Conservation (phyloP, 2,329 filamentous ascomycete genomes). For the Fusarium sp. region DNA sequence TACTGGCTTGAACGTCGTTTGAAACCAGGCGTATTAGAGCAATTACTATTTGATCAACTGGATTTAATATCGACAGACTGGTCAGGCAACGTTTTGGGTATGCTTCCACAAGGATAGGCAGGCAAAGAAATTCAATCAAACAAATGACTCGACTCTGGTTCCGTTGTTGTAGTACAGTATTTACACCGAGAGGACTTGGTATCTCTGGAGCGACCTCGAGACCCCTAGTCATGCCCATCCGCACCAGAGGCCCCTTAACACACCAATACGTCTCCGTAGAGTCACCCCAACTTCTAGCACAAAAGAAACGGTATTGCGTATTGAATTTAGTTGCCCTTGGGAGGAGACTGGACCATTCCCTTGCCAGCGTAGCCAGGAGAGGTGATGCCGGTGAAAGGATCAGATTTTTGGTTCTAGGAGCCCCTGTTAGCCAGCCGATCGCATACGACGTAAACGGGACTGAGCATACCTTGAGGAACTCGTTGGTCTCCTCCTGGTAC, state of each 20-base stretch:
- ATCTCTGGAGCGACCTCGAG: conserved; percentile 52
- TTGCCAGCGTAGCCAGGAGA: conserved; percentile 83
- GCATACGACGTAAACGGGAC: background rate
- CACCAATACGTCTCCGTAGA: conserved; percentile 52
- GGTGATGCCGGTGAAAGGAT: conserved; percentile 87
- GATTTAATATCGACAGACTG: conserved; percentile 28
- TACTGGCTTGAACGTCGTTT: background rate
- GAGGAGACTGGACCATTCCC: conserved; percentile 81
- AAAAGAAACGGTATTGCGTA: conserved; percentile 51
- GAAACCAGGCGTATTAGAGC: conserved; percentile 28
- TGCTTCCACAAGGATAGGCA: conserved; percentile 31
- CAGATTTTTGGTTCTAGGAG: conserved; percentile 82
- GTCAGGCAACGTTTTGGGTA: conserved; percentile 25
- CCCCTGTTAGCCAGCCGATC: conserved; percentile 28
- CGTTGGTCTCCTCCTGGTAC: conserved; percentile 95
- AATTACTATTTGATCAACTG: conserved; percentile 28
- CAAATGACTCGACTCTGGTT: conserved; percentile 53
- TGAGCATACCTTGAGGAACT: conserved; percentile 83
- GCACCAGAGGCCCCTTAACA: conserved; percentile 51
- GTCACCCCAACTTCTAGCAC: conserved; percentile 53
- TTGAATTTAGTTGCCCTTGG: conserved; percentile 62
- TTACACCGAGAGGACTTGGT: conserved; percentile 54
- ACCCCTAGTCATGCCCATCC: conserved; percentile 47
- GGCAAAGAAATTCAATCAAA: conserved; percentile 49
- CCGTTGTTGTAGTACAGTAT: conserved; percentile 61